Evolutionary conservation across 768 basidiomycete genomes (phyloP), one percentile per base, ranked within the genome.

Genomic region (Pulveroboletus sp.): DNA sequence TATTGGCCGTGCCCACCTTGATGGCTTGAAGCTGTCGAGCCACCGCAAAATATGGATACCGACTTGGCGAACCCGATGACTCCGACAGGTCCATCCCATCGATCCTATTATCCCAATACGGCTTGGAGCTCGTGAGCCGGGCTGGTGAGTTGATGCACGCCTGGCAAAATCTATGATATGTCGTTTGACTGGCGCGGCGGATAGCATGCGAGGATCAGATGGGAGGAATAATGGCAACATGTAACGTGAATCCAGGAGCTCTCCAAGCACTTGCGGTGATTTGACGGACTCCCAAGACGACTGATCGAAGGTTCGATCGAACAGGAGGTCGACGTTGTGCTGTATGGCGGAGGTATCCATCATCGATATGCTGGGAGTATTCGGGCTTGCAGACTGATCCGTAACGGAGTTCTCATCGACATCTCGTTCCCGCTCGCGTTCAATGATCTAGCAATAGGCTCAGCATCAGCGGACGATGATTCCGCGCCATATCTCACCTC

Each of bases 201-300:
- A 83, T 8, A 94, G 73, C 65, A 89, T 75, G 32, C 82, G 81
- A 27, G 86, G 84, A 64, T 92, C 84, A 17, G 84, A 82, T 7
- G 94, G 94, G 42, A 96, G 82, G 19, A 82, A 74, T 41, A 95
- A 74, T 2, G 91, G 92, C 20, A 98, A 78, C 93, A 97, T 97
- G 65, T 87, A 82, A 55, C 93, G 79, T 22, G 90, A 93, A 66
- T 99, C 93, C 54, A 97, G 73, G 22, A 97, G 71, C 65, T 99
- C 96, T 26, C 93, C 93, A 1, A 93, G 77, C 22, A 84, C 84
- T 60, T 89, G 87, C 0, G 91, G 86, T 17, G 90, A 79, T 45
- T 78, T 79, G 0, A 81, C 74, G 13, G 93, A 89, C 47, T 85
- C 82, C 85, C 93, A 98, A 5, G 77, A 66, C 0, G 82, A 79